phyloP scores from a whole-genome alignment of 116 monocot genomes.

The Posidonia oceanica region DNA sequence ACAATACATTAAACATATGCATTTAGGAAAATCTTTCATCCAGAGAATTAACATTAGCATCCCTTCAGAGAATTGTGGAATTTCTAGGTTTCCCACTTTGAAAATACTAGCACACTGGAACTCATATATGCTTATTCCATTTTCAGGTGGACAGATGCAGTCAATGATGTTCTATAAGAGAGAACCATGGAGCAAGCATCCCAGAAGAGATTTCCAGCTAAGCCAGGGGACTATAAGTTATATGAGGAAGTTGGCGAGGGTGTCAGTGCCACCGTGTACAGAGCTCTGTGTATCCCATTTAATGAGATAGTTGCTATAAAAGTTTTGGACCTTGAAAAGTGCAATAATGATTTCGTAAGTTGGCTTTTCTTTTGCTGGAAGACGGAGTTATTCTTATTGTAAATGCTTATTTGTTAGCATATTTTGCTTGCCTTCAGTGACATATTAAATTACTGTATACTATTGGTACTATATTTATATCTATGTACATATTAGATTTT shows the following conservation, averaged over 20 bases:
- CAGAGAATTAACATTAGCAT: too few species aligned
- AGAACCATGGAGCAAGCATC: slow-evolving; percentile 42
- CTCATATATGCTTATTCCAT: slow-evolving; percentile 2
- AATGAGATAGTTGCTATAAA: slow-evolving; percentile 91
- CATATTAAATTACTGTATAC: too few species aligned
- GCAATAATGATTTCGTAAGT: slow-evolving; percentile 87
- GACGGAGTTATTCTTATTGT: neutral
- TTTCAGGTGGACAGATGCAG: slow-evolving; percentile 11
- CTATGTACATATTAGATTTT: too few species aligned
- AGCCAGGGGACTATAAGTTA: slow-evolving; percentile 71
- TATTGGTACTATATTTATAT: too few species aligned
- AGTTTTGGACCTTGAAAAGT: slow-evolving; percentile 94
- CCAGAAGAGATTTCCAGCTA: slow-evolving; percentile 54
- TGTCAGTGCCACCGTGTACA: slow-evolving; percentile 87
- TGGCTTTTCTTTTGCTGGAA: neutral
- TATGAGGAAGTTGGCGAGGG: slow-evolving; percentile 96
- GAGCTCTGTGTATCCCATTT: slow-evolving; percentile 81
- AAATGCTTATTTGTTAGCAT: neutral
- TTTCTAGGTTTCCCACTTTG: too few species aligned
- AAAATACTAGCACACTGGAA: neutral
- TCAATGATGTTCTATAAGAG: slow-evolving; percentile 27
- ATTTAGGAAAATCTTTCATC: too few species aligned
- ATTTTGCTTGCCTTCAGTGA: neutral
- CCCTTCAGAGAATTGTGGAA: too few species aligned
- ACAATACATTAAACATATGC: too few species aligned